A percentile compares a stretch with the other conserved stretches of the same genome.
These are phyloP conservation scores for Calvatia gigantea DNA, from an alignment of 768 basidiomycete species.

Conservation along the genomic window DNA sequence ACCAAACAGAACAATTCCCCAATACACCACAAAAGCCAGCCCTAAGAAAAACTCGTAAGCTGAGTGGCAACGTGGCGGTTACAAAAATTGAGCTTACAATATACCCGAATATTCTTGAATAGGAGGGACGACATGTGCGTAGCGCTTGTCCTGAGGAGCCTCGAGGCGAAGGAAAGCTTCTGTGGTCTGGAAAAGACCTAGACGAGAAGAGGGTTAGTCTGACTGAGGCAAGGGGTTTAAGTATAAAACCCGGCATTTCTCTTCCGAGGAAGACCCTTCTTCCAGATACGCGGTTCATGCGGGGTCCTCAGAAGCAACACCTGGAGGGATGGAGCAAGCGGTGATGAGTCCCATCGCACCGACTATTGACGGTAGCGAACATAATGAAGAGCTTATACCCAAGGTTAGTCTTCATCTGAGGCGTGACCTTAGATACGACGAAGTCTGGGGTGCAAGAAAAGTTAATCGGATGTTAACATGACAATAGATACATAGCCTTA, in stretches of 20 bases:
- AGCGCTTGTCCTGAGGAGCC: neutral
- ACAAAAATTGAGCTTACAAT: slow-evolving; percentile 41
- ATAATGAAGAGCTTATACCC: slow-evolving; percentile 77
- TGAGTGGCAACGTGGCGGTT: neutral
- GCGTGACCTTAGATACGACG: slow-evolving; percentile 69
- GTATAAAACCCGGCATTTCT: neutral
- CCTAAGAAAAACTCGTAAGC: slow-evolving; percentile 33
- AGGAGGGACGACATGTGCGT: neutral
- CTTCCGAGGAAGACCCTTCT: neutral
- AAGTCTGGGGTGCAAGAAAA: slow-evolving; percentile 48
- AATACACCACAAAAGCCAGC: slow-evolving; percentile 71
- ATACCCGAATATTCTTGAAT: slow-evolving; percentile 56
- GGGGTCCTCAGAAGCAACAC: slow-evolving; percentile 1
- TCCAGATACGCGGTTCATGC: slow-evolving; percentile 1
- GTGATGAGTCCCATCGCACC: slow-evolving; percentile 54
- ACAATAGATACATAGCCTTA: slow-evolving; percentile 27
- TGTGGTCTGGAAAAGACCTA: no score
- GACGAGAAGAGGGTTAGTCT: neutral
- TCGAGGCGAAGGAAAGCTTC: neutral
- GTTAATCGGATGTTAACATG: slow-evolving; percentile 12
- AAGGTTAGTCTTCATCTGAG: slow-evolving; percentile 53
- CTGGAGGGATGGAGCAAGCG: neutral
- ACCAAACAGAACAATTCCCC: slow-evolving; percentile 81
- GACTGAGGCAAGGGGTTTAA: neutral
- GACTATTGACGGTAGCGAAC: slow-evolving; percentile 73